Evolutionary conservation across 257 asterid genomes (phyloP).

Genomic region (Ligustrum vulgare): DNA sequence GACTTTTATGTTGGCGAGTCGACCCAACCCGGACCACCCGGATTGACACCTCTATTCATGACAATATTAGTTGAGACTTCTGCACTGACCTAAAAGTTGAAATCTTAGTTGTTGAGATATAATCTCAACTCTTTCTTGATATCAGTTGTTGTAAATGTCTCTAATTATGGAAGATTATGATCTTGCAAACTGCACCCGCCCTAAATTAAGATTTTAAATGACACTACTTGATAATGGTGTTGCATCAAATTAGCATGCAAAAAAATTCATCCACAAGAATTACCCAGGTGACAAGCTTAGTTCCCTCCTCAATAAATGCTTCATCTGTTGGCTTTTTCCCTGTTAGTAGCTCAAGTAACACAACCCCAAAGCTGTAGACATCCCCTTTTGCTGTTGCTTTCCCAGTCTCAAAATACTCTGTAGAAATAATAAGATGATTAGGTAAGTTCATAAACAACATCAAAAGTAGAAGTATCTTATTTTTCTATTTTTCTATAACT

Average conservation of each 20-base stretch:
- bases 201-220: background rate
- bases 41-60: too few species aligned
- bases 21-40: too few species aligned
- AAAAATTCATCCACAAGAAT: conserved; percentile 1
- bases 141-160: background rate
- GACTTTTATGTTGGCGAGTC: too few species aligned
- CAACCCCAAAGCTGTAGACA: conserved; percentile 92
- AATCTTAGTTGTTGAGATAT: background rate
- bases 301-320: conserved; percentile 84
- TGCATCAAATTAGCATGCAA: background rate
- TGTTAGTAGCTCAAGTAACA: conserved; percentile 80
- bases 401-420: conserved; percentile 91
- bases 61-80: background rate
- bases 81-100: background rate
- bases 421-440: conserved; percentile 24
- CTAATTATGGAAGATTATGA: background rate
- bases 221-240: background rate
- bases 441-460: conserved; percentile 1
- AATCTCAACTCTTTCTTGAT: background rate
- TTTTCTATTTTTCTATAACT: conserved; percentile 1
- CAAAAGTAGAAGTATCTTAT: background rate
- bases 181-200: background rate
- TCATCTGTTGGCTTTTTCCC: conserved; percentile 82
- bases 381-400: conserved; percentile 88
- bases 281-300: conserved; percentile 95